Evolutionary conservation across 805 yeast species (phyloP).

Genomic region (Sugiyamaella marilandica): DNA sequence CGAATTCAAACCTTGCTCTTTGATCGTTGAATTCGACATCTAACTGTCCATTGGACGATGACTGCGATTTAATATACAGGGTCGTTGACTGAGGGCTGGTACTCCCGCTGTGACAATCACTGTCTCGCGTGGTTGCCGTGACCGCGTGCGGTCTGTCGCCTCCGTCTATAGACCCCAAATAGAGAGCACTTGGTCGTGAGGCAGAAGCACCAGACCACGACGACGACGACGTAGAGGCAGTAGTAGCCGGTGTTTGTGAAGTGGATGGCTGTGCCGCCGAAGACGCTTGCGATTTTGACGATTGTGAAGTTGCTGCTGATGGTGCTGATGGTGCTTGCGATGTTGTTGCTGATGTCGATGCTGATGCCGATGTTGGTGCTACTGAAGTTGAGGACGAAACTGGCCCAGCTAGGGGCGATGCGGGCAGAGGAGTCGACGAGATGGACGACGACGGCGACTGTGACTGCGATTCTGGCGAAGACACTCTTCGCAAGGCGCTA

Average conservation of each 20-base stretch:
- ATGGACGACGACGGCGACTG: neutral
- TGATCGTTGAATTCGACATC: too few species aligned
- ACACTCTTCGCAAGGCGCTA: neutral
- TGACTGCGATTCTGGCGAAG: neutral
- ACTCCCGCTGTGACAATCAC: neutral
- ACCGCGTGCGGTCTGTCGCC: neutral
- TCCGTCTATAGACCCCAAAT: constrained; percentile 8
- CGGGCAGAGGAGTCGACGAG: neutral
- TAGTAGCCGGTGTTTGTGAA: too few species aligned
- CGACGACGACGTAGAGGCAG: too few species aligned
- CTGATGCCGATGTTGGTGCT: neutral
- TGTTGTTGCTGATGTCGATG: too few species aligned
- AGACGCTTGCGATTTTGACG: too few species aligned
- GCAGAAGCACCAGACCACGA: neutral
- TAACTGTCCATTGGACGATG: neutral
- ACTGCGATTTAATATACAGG: neutral
- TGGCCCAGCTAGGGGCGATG: neutral
- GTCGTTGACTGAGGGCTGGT: constrained; percentile 1
- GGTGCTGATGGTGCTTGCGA: too few species aligned
- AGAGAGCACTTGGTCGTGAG: constrained; percentile 14
- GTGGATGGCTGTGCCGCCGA: too few species aligned
- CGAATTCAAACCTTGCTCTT: constrained; percentile 2
- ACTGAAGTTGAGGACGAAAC: neutral
- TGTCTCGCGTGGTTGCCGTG: neutral
- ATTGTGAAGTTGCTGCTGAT: too few species aligned